A percentile compares a stretch with the other conserved stretches of the same genome.
These are phyloP conservation scores for Podila horticola DNA, from an alignment of 192 early-diverging fungal genomes.

Conservation along the genomic window DNA sequence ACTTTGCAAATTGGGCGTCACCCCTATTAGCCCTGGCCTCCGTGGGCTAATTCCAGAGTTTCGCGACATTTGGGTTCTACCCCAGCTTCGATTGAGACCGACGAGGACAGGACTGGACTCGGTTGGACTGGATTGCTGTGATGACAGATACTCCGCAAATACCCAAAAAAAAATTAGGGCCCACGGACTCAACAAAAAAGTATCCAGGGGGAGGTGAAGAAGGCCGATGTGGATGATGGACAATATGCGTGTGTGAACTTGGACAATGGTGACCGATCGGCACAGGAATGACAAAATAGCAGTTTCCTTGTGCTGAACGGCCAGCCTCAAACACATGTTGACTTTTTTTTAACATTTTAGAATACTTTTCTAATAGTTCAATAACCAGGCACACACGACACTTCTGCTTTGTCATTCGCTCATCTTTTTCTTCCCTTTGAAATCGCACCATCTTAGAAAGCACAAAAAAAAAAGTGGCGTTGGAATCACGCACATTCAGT, in stretches of 20 bases:
- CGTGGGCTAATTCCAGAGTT: too few relatives aligned
- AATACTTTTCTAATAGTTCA: neutral
- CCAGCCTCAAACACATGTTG: neutral
- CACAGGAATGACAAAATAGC: too few relatives aligned
- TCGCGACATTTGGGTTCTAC: too few relatives aligned
- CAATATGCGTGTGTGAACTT: too few relatives aligned
- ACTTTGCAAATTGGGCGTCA: too few relatives aligned
- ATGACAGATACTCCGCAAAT: too few relatives aligned
- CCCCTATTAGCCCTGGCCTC: too few relatives aligned
- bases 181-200: constrained; percentile 2
- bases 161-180: neutral
- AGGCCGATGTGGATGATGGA: neutral
- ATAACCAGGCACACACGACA: too few relatives aligned
- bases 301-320: neutral
- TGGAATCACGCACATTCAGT: neutral
- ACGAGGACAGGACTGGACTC: too few relatives aligned
- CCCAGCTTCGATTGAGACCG: too few relatives aligned
- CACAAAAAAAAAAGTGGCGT: neutral
- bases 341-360: neutral
- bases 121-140: too few relatives aligned
- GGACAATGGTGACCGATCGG: neutral
- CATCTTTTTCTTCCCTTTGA: neutral
- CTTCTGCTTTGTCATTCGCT: constrained; percentile 2
- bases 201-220: neutral
- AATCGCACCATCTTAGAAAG: too few relatives aligned